Conservation (phyloP, 2,329 filamentous ascomycete genomes). For the Pseudopyricularia javanii region DNA sequence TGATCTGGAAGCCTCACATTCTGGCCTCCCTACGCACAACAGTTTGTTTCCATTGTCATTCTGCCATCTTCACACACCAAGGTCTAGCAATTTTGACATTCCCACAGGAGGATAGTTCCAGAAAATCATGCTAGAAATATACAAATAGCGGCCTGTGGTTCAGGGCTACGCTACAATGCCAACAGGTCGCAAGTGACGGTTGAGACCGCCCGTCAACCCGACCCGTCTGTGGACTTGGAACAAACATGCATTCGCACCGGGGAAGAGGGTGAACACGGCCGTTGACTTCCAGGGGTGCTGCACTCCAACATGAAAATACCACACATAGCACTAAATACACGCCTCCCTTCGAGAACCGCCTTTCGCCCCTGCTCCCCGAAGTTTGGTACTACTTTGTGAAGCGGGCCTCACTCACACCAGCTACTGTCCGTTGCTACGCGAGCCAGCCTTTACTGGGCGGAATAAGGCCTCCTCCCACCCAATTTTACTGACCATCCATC, state of each 20-base stretch:
- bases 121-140: not conserved
- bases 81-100: too few relatives aligned
- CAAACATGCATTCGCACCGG: not conserved
- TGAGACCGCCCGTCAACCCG: not conserved
- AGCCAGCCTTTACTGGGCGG: not conserved
- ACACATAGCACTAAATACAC: not conserved
- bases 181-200: not conserved
- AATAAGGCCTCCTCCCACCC: not conserved
- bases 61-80: too few relatives aligned
- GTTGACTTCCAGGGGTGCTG: not conserved
- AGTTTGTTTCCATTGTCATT: too few relatives aligned
- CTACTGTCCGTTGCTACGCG: not conserved
- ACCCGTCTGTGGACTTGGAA: not conserved
- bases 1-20: too few relatives aligned
- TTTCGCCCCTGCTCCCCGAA: not conserved
- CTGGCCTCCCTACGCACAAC: too few relatives aligned
- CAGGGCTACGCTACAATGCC: too few relatives aligned
- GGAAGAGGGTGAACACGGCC: not conserved
- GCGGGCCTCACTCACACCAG: not conserved
- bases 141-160: not conserved
- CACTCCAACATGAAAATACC: not conserved
- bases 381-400: not conserved
- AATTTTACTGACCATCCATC: constrained; percentile 1
- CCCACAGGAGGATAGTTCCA: not conserved
- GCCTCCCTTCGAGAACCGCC: not conserved